phyloP scores from a whole-genome alignment of 176 grass and related monocot genomes.

The Paspalum notatum region DNA sequence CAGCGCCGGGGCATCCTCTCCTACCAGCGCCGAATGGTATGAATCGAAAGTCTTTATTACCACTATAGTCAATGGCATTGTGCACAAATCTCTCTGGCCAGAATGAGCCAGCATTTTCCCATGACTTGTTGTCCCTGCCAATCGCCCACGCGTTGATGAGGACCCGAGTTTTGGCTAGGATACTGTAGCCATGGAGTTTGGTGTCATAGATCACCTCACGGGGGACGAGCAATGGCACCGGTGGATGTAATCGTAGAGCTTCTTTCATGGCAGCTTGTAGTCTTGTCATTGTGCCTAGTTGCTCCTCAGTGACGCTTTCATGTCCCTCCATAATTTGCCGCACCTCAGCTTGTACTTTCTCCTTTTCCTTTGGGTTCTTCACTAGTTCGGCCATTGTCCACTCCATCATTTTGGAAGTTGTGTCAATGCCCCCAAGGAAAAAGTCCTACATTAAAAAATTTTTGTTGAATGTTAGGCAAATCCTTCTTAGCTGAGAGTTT shows the following conservation, averaged over 20 bases:
- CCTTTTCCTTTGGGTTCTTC: slow-evolving; percentile 55
- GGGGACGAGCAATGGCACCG: slow-evolving; percentile 34
- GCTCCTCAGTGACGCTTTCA: slow-evolving; percentile 11
- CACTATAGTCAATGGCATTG: background rate
- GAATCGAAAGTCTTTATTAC: slow-evolving; percentile 29
- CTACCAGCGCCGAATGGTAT: slow-evolving; percentile 50
- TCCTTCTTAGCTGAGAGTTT: background rate
- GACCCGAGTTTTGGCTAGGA: slow-evolving; percentile 43
- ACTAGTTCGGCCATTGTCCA: slow-evolving; percentile 64
- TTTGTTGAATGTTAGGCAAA: background rate
- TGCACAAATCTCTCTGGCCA: slow-evolving; percentile 40
- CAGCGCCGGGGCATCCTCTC: slow-evolving; percentile 37
- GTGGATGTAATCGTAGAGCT: slow-evolving; percentile 51
- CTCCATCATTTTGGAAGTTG: slow-evolving; percentile 37
- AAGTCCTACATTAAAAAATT: slow-evolving; percentile 33
- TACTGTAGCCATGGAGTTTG: slow-evolving; percentile 39
- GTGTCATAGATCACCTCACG: slow-evolving; percentile 42
- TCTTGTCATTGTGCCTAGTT: background rate
- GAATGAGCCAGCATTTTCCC: slow-evolving; percentile 49
- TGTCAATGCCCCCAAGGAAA: slow-evolving; percentile 46
- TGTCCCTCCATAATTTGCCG: background rate
- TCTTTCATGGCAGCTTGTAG: slow-evolving; percentile 51
- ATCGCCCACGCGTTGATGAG: slow-evolving; percentile 70
- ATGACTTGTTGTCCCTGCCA: slow-evolving; percentile 36
- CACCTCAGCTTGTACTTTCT: slow-evolving; percentile 46